Evolutionary conservation across 208 protist species (phyloP), one percentile per base, ranked within the genome.

Genomic region (Wallacemonas sp.): DNA sequence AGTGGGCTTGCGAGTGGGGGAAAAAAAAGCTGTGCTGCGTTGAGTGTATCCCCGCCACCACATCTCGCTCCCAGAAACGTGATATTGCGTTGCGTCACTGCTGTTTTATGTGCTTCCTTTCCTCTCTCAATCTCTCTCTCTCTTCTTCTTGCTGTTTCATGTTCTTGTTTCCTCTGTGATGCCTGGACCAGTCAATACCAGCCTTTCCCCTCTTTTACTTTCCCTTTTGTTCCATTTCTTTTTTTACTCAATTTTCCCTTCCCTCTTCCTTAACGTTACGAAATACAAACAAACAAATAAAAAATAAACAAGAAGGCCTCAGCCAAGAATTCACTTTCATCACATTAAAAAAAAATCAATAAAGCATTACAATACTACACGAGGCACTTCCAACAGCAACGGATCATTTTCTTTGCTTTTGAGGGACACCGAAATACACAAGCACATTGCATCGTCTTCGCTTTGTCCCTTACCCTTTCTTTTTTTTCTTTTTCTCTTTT

Each of bases 161-260:
- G 26, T 26, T 39, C 14, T 41, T 41, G 36, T 14, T 41, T 41
- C 14, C 6, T 14, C 9, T 14, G 36, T 41, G 6, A 6, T 41
- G 27, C 21, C 36, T n/a, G n/a, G n/a, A n/a, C 46, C 46, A 22
- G 11, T 11, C 19, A 21, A 46, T n/a, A 2, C 38, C 31, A 22
- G 45, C 39, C 45, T 24, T 63, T 31, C 42, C 44, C 24, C 21
- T 59, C 60, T 62, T 62, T 65, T 59, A 65, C 64, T 33, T 46
- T 47, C 46, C 54, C 21, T 28, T 33, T 38, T 53, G 5, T 54
- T 54, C 21, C 46, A 21, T 26, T 54, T 39, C 45, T 49, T 4
- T 21, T 30, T 55, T 36, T 39, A 19, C 12, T 71, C 36, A 28
- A 53, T 68, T 70, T 65, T 61, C 41, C 46, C 33, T 47, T 39